Base-by-base conservation (phyloP, 768 basidiomycete species). In the Exidia glandulosa region DNA sequence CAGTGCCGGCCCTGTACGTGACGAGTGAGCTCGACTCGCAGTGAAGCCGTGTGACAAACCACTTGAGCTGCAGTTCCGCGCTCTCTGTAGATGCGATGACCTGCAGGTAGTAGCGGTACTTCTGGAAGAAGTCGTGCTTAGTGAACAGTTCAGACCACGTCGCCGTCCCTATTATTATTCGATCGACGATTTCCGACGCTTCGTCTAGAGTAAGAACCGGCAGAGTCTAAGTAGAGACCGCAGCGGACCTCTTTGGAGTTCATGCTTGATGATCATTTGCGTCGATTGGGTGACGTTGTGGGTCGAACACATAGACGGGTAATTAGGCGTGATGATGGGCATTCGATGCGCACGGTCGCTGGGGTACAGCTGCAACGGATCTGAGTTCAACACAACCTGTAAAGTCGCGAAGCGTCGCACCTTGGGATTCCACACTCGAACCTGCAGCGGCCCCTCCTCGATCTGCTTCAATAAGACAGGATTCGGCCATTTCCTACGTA, bases 261-360 rank as follows among this genome's bases (percentile, higher is more conserved):
- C 96, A 65, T 91, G 86, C 0, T 89, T 94, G 79, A 96, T 93
- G 59, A 99, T 90, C 79, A 88, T 86, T 73, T 96, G 92, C 3
- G 95, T 98, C 9, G 94, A 96, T 47, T 84, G 82, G 57, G 93
- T 94, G 62, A 98, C 94, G 67, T 98, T 99, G 75, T 99, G 96
- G 19, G 96, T 99, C 29, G 95, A 84, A 71, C 95, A 98, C 95
- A 99, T 99, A 5, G 95, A 87, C 52, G 96, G 96, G 73, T 97
- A 99, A 12, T 96, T 94, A 2, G 96, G 96, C 2, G 96, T 99
- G 66, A 99, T 98, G 68, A 99, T 97, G 13, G 96, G 96, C 96
- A 98, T 98, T 64, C 92, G 82, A 74, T 99, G 96, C n/a, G 90
- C 82, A 60, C 90, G 81, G 72, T 97, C 94, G 61, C 83, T 83